Base-by-base conservation (phyloP, 164 flowering plant species). In the Kalanchoe fedtschenkoi region DNA sequence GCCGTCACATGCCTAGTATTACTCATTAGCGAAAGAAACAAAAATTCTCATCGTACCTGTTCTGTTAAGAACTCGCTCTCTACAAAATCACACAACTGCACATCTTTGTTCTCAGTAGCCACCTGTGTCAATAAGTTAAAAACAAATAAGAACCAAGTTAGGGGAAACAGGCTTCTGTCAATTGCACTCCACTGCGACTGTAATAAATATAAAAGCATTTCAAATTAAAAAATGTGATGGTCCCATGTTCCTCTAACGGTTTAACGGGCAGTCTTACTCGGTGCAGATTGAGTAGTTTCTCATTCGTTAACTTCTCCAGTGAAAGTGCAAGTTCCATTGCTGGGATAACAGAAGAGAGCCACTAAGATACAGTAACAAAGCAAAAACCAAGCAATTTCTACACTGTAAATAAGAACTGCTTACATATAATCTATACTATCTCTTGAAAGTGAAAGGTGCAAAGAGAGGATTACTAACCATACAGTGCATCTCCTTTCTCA, bases 261-360 rank as follows among this genome's bases (percentile, higher is more conserved):
- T 43, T 55, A 5, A 59, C 24, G 61, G 3, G 55, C 51, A 58
- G 54, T 54, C 71, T 67, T 79, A 89, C 96, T 15, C 37, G 63
- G 63, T 87, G 96, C 61, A 89, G 68, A 61, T 80, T 70, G 63
- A 89, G 71, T 17, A 89, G 86, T 65, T 87, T 86, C 59, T 87
- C 93, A 76, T 83, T 87, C 6, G 76, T 75, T 29, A 89, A 77
- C 77, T 87, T 89, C 82, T 89, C 96, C 76, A 89, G 62, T 24
- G 91, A 83, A 72, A 89, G 63, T 1, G 86, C 86, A 37, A 89
- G 89, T 72, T 89, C 96, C 96, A 89, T 89, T 39, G 91, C 96
- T 89, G 74, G 32, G 78, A 66, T 41, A 68, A 65, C 21, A 58
- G 43, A 46, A 10, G 0, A 15, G 10, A 35, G 38, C 2, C 37